Evolutionary conservation across 2,329 filamentous ascomycete species (phyloP), one percentile per base, ranked within the genome.

Genomic region (Torrubiella hemipterigena): DNA sequence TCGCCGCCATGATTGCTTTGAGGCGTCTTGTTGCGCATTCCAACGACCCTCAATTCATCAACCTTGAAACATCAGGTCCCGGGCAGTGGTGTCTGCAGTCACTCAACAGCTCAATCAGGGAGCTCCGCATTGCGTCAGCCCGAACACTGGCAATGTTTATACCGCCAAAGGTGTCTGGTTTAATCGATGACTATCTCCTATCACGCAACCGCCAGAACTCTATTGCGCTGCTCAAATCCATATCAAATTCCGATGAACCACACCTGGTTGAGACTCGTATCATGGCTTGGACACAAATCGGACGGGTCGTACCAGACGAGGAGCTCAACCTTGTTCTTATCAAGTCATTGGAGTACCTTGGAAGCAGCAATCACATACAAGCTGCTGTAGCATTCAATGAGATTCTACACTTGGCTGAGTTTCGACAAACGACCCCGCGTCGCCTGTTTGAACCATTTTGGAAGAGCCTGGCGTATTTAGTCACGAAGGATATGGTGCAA

Each of bases 241-340:
- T 93, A 9, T 83, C 81, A 1, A 77, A 83, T 28, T 77, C 77
- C 35, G 71, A 76, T 32, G 63, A 73, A 7, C 55, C 76, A 5
- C 67, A 75, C 37, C 59, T 87, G 27, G 78, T 86, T 30, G 89
- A 96, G 54, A 87, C 84, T 13, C 78, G 83, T 40, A 79, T 96
- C 35, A 63, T 91, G 55, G 81, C 83, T 11, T 86, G 89, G 72
- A 81, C 81, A n/a, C 79, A 85, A 47, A 65, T 94, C 29, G 89
- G 84, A 38, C 78, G 75, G 35, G 67, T 79, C 8, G 79, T 82
- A 27, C 70, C 74, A 12, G 83, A 91, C 38, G 76, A 89, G 39
- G 85, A 94, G 49, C 70, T 94, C 33, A 91, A 91, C 43, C 71
- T 95, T 31, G 80, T 91, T 15, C 62, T 98, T 18, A 68, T 93